Evolutionary conservation across 768 basidiomycete genomes (phyloP).

Genomic region (Russula griseocarnosa): DNA sequence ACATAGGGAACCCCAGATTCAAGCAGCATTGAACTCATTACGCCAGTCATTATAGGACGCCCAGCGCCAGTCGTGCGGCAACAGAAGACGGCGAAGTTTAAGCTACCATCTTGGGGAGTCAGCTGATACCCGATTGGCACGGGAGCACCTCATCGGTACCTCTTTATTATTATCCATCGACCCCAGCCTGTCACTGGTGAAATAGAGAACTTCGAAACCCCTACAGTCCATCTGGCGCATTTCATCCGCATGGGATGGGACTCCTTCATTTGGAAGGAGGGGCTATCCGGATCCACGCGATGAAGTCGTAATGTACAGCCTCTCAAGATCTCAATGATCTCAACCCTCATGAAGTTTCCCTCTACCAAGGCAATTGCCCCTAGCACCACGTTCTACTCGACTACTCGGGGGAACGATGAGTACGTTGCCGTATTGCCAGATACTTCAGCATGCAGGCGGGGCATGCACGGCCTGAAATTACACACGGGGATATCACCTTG

Average conservation of each 20-base stretch:
- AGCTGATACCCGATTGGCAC: conserved; percentile 1
- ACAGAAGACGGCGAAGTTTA: not conserved
- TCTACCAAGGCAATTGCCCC: not conserved
- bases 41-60: not conserved
- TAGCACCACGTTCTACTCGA: not conserved
- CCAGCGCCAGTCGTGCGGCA: not conserved
- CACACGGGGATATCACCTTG: not conserved
- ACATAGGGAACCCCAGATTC: not conserved
- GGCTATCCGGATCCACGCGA: not conserved
- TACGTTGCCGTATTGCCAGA: not conserved
- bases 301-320: not conserved
- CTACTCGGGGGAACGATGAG: not conserved
- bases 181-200: conserved; percentile 1
- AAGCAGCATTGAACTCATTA: not conserved
- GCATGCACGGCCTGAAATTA: not conserved
- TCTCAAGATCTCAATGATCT: no score
- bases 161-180: not conserved
- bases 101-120: not conserved
- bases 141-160: not conserved
- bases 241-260: not conserved
- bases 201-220: conserved; percentile 11
- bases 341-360: not conserved
- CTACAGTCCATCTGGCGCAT: conserved; percentile 1
- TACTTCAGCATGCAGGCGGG: not conserved
- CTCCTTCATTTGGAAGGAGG: not conserved